Percentiles rank a stretch among this genome's conserved stretches.
Conservation (phyloP, 345 rosid genomes). For the Geranium brycei region DNA sequence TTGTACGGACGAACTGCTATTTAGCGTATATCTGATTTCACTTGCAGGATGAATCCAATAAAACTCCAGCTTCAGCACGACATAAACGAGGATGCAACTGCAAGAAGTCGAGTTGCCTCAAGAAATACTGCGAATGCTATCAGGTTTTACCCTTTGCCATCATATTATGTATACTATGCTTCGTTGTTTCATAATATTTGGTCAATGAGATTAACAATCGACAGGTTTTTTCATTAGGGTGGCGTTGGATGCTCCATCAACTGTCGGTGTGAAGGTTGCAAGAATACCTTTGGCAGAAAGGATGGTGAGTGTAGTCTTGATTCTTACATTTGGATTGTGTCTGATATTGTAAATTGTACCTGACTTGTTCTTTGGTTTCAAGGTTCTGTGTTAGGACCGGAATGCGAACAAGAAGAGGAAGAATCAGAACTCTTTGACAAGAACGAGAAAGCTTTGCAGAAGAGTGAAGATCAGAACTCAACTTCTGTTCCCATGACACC, state of each 20-base stretch:
- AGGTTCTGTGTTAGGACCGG: constrained; percentile 46
- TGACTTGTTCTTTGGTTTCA: constrained; percentile 11
- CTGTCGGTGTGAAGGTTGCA: constrained; percentile 97
- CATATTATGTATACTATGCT: constrained; percentile 2
- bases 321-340: neutral
- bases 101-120: constrained; percentile 85
- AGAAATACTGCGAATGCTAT: constrained; percentile 98
- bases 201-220: neutral
- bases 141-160: constrained; percentile 44
- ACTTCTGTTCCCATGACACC: constrained; percentile 58
- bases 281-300: constrained; percentile 83
- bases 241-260: constrained; percentile 94
- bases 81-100: constrained; percentile 98
- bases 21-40: constrained; percentile 7
- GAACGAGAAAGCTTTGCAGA: constrained; percentile 23
- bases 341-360: neutral
- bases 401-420: constrained; percentile 40
- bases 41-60: constrained; percentile 60
- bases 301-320: constrained; percentile 44
- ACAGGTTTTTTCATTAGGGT: constrained; percentile 33
- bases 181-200: constrained; percentile 8
- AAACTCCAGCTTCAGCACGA: constrained; percentile 91
- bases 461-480: constrained; percentile 43
- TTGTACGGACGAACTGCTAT: constrained; percentile 3
- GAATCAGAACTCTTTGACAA: constrained; percentile 44